phyloP scores from a whole-genome alignment of 2,329 filamentous ascomycete genomes.

The Phoma sp. region DNA sequence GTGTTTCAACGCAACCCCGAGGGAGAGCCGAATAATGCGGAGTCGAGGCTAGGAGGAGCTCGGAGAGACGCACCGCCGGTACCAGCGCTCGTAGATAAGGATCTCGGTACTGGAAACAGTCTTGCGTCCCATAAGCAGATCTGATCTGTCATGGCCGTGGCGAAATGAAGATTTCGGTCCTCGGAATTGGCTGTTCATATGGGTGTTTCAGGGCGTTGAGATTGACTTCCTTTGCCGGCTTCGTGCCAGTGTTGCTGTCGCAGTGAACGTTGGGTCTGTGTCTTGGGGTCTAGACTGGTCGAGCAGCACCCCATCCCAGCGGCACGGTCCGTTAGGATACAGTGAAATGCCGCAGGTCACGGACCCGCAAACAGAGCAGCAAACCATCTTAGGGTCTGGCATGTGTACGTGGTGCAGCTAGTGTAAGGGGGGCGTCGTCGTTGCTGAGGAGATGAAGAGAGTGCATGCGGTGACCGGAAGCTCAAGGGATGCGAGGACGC shows the following conservation, averaged over 20 bases:
- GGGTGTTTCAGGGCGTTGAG: background rate
- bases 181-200: background rate
- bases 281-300: constrained; percentile 14
- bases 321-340: constrained; percentile 13
- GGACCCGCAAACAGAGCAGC: constrained; percentile 10
- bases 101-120: background rate
- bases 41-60: background rate
- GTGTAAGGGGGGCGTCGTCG: constrained; percentile 10
- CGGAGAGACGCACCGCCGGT: background rate
- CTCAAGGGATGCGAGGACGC: constrained; percentile 12
- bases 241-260: constrained; percentile 6
- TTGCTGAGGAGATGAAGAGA: constrained; percentile 12
- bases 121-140: background rate
- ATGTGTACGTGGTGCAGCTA: constrained; percentile 8
- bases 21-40: background rate
- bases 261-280: constrained; percentile 12
- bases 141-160: background rate
- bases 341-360: constrained; percentile 10
- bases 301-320: constrained; percentile 8
- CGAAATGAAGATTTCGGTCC: background rate
- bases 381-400: constrained; percentile 13
- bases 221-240: constrained; percentile 9
- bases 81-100: background rate
- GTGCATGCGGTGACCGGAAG: constrained; percentile 7
- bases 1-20: background rate